Base-by-base conservation (phyloP, 768 basidiomycete genomes). In the Leccinum disarticulatum region DNA sequence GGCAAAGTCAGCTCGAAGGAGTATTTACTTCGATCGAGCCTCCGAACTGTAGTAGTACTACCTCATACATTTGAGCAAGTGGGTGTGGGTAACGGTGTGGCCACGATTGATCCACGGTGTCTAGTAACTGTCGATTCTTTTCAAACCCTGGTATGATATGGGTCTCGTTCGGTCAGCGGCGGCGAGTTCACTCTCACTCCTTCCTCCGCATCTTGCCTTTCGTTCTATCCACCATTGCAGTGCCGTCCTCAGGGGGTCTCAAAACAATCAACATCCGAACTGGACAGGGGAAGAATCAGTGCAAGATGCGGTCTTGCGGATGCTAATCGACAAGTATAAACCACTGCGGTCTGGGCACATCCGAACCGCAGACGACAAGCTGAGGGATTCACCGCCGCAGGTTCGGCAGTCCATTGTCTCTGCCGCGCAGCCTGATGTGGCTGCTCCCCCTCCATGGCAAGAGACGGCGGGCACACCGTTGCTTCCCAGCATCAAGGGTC, bases 311-410 rank as follows among this genome's bases (percentile, higher is more conserved):
- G 86, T 94, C 1, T 77, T 92, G 17, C 82, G 91, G 22, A 94
- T 95, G 90, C 80, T 94, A 6, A 80, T 93, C 35, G 92, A 94
- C 77, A 89, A 91, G 69, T 87, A 93, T 77, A 93, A 90, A 72
- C 91, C 92, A 1, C 73, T 93, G 35, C 80, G 90, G n/a, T 81
- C 77, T 9, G 86, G 84, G 9, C 70, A 75, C 11, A 80, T 89
- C 47, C 73, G 77, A 61, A 79, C 81, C 1, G 87, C 88, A 6
- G 88, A 91, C 54, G 77, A 89, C 68, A 90, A 86, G 70, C 64
- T 90, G 54, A 86, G 80, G 70, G 73, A 78, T 48, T 70, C 76
- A 1, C 80, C 79, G 1, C 82, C 82, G 5, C 74, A 67, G 36
- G 66, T 84, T 31, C 27, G 30, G 48, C 69, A 63, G 63, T 64